A percentile compares a stretch with the other conserved stretches of the same genome.
These are phyloP conservation scores for Guillardia theta DNA, from an alignment of 78 protist species.

Conservation along the genomic window DNA sequence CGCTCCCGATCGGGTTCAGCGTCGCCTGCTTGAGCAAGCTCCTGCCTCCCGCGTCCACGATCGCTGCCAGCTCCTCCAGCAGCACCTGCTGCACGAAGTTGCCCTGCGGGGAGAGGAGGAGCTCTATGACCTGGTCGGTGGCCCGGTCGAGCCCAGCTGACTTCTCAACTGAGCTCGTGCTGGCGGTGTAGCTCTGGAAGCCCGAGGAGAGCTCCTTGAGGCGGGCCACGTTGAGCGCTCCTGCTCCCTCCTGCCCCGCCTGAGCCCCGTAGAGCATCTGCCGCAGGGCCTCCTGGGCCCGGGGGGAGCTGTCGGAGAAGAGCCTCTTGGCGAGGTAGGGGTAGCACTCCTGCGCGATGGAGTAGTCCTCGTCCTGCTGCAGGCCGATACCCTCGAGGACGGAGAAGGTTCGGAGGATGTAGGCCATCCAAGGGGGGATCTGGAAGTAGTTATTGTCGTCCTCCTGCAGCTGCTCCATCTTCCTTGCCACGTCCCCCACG, in stretches of 20 bases:
- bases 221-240: conserved; percentile 12
- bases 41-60: background rate
- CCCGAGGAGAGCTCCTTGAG: background rate
- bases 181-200: conserved; percentile 10
- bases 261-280: conserved; percentile 12
- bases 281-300: conserved; percentile 48
- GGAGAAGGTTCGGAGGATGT: conserved; percentile 39
- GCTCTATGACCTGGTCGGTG: background rate
- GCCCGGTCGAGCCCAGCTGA: background rate
- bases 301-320: conserved; percentile 36
- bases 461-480: conserved; percentile 11
- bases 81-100: conserved; percentile 34
- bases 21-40: background rate
- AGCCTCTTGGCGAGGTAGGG: conserved; percentile 42
- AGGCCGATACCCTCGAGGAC: conserved; percentile 54
- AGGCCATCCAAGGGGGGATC: conserved; percentile 44
- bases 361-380: background rate
- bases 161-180: background rate
- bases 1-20: background rate
- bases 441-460: background rate
- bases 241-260: background rate
- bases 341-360: conserved; percentile 1
- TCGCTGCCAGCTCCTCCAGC: conserved; percentile 4
- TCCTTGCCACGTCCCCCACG: background rate
- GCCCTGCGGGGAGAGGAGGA: background rate